These are phyloP conservation scores for Daldinia sp. DNA, from an alignment of 2,329 filamentous ascomycete genomes.

Conservation along the genomic window DNA sequence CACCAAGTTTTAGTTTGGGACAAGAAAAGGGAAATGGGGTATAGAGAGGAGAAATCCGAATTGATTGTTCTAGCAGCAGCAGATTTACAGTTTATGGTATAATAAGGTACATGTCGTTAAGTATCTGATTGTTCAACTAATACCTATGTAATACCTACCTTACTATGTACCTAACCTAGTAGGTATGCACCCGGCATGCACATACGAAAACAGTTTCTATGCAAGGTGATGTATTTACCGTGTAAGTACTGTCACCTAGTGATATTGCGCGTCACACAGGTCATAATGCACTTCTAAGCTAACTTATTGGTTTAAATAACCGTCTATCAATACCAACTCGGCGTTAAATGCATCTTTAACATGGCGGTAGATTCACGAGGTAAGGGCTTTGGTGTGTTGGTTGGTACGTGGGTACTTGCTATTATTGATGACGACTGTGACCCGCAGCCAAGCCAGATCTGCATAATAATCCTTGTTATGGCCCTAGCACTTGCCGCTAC, in stretches of 20 bases:
- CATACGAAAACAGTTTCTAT: too few species aligned
- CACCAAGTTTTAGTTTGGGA: constrained; percentile 1
- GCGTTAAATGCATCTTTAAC: background rate
- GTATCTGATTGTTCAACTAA: background rate
- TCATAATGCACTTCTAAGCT: background rate
- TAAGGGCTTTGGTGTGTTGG: background rate
- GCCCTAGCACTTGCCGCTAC: constrained; percentile 4
- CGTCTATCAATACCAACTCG: background rate
- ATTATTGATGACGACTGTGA: constrained; percentile 21
- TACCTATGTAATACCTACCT: too few species aligned
- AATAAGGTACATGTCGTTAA: background rate
- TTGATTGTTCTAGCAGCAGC: constrained; percentile 12
- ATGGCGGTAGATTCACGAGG: background rate
- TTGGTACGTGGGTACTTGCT: background rate
- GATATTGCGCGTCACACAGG: background rate
- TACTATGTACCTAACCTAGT: too few species aligned
- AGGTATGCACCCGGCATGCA: background rate
- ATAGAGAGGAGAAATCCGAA: background rate
- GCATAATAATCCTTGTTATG: constrained; percentile 5
- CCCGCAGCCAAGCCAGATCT: constrained; percentile 14
- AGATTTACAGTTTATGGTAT: constrained; percentile 9
- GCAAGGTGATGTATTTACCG: background rate
- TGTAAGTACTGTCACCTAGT: background rate
- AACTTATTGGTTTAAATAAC: background rate
- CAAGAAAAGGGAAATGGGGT: constrained; percentile 12